Conservation (phyloP, 768 basidiomycete genomes). For the Boletus sensibilis region DNA sequence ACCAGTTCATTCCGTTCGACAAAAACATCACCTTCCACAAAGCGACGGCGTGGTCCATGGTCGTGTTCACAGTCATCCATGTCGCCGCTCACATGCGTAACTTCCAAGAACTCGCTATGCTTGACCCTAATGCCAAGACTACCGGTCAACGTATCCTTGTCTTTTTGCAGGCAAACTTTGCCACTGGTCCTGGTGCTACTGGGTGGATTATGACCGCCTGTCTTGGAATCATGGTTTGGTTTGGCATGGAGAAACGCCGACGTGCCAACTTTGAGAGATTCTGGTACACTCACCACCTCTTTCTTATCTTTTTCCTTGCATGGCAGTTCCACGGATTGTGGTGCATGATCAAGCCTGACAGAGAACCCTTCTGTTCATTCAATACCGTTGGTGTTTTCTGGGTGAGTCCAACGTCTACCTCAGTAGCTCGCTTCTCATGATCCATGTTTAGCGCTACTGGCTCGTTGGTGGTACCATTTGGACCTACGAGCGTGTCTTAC, state of each 20-base stretch:
- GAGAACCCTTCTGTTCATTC: slow-evolving; percentile 82
- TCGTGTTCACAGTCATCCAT: slow-evolving; percentile 73
- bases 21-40: slow-evolving; percentile 91
- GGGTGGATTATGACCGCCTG: slow-evolving; percentile 85
- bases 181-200: slow-evolving; percentile 77
- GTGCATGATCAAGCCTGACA: slow-evolving; percentile 93
- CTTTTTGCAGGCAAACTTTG: slow-evolving; percentile 80
- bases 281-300: slow-evolving; percentile 88
- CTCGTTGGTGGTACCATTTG: slow-evolving; percentile 82
- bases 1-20: slow-evolving; percentile 88
- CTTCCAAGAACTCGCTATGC: slow-evolving; percentile 64
- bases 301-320: slow-evolving; percentile 86
- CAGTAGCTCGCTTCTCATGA: slow-evolving; percentile 4
- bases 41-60: slow-evolving; percentile 88
- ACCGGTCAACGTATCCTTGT: slow-evolving; percentile 55
- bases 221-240: slow-evolving; percentile 81
- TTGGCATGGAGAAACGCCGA: slow-evolving; percentile 77
- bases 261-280: slow-evolving; percentile 82
- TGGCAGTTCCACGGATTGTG: slow-evolving; percentile 98
- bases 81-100: slow-evolving; percentile 85
- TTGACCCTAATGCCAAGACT: slow-evolving; percentile 52
- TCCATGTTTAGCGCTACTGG: slow-evolving; percentile 72
- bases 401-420: slow-evolving; percentile 47
- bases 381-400: slow-evolving; percentile 92
- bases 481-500: slow-evolving; percentile 84